Percentiles rank a stretch among this genome's conserved stretches.
phyloP scores from a whole-genome alignment of 176 grass and related monocot genomes.

The Alopecurus myosuroides region DNA sequence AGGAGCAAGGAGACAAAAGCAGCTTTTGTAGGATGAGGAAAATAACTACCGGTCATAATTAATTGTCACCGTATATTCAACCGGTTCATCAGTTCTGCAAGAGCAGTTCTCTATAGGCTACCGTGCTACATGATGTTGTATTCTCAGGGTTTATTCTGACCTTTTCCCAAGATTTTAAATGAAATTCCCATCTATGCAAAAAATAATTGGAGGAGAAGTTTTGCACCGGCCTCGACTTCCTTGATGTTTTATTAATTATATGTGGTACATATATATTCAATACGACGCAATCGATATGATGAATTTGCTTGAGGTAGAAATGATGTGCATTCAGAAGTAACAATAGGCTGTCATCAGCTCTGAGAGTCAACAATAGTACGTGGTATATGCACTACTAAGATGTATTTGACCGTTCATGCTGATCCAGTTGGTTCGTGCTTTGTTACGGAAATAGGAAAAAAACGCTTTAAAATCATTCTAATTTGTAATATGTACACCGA shows the following conservation, averaged over 20 bases:
- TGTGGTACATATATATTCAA: neutral
- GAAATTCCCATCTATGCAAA: neutral
- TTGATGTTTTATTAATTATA: neutral
- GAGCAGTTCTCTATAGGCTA: neutral
- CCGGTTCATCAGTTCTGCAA: neutral
- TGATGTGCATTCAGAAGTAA: neutral
- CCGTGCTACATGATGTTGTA: neutral
- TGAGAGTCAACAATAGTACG: neutral
- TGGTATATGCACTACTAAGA: neutral
- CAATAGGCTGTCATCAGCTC: neutral
- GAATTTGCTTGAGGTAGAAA: neutral
- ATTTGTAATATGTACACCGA: neutral
- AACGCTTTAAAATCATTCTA: neutral
- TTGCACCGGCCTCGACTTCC: neutral
- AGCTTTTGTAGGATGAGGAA: neutral
- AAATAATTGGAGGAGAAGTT: neutral
- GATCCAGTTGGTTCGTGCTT: neutral
- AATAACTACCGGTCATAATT: neutral
- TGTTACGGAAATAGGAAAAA: neutral
- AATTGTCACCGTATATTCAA: neutral
- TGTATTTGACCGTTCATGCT: neutral
- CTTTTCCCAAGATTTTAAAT: neutral
- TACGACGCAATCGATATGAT: neutral
- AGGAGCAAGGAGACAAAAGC: neutral
- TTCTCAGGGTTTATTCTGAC: neutral